Conservation (phyloP, 805 yeast genomes). For the Candida ortonii region DNA sequence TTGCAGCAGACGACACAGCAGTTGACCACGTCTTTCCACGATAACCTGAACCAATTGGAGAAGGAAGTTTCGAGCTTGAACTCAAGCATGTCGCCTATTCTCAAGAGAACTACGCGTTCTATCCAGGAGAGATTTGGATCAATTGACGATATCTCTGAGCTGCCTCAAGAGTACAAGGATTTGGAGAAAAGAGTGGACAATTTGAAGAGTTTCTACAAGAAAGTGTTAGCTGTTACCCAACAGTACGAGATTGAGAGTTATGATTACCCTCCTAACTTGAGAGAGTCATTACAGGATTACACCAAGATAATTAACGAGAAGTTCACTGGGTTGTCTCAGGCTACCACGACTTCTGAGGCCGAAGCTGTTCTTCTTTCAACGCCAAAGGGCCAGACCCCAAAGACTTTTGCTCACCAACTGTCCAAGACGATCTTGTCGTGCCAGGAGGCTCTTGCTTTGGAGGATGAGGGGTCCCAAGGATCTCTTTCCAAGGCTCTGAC, state of each 20-base stretch:
- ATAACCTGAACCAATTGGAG: conserved; percentile 29
- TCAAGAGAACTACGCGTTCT: conserved; percentile 57
- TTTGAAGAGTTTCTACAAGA: conserved; percentile 56
- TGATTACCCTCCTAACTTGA: conserved; percentile 79
- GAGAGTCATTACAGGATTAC: conserved; percentile 62
- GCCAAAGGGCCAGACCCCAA: conserved; percentile 45
- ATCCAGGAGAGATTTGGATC: conserved; percentile 63
- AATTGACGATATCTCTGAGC: conserved; percentile 64
- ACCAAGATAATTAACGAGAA: conserved; percentile 55
- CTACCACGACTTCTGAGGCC: conserved; percentile 64
- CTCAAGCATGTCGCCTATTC: conserved; percentile 47
- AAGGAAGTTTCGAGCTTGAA: conserved; percentile 36
- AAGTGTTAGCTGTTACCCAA: conserved; percentile 46
- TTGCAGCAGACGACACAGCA: conserved; percentile 36
- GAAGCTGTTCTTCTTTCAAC: conserved; percentile 49
- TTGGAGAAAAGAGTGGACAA: conserved; percentile 68
- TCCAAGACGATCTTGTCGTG: conserved; percentile 53
- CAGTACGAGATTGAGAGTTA: conserved; percentile 74
- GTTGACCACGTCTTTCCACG: conserved; percentile 30
- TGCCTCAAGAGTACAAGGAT: conserved; percentile 69
- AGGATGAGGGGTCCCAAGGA: conserved; percentile 40
- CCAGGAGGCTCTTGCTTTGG: conserved; percentile 40
- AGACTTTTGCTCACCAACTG: conserved; percentile 72
- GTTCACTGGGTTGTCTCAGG: conserved; percentile 57
- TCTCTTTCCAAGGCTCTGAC: conserved; percentile 53